phyloP scores from a whole-genome alignment of 164 flowering plant species.

The Sedum album region DNA sequence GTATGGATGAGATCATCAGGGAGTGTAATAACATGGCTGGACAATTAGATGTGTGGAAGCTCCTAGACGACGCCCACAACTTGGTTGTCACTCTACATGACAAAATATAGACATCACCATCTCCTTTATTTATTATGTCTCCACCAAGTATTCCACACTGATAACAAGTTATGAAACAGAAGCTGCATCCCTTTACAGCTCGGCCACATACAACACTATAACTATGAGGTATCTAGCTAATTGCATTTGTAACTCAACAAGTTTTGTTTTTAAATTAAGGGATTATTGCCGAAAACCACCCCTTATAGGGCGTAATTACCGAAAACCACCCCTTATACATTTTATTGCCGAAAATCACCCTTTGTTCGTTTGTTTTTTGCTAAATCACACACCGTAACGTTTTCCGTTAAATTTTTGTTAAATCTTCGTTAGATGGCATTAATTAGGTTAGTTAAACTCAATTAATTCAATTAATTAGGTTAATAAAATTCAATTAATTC shows the following conservation, averaged over 20 bases:
- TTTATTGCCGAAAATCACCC: no score
- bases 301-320: no score
- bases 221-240: neutral
- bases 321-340: no score
- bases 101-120: constrained; percentile 33
- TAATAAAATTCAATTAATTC: no score
- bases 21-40: constrained; percentile 96
- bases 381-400: no score
- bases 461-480: no score
- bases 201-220: neutral
- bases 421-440: no score
- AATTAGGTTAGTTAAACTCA: no score
- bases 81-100: constrained; percentile 77
- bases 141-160: neutral
- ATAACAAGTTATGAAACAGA: neutral
- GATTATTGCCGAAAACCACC: no score
- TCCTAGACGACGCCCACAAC: constrained; percentile 83
- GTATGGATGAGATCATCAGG: constrained; percentile 90
- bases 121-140: neutral
- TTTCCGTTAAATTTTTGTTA: no score
- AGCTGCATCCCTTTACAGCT: neutral
- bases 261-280: neutral
- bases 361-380: no score
- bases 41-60: constrained; percentile 91
- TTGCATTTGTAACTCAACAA: neutral